phyloP scores from a whole-genome alignment of 2,329 filamentous ascomycete species.

The Pleurostoma richardsiae region DNA sequence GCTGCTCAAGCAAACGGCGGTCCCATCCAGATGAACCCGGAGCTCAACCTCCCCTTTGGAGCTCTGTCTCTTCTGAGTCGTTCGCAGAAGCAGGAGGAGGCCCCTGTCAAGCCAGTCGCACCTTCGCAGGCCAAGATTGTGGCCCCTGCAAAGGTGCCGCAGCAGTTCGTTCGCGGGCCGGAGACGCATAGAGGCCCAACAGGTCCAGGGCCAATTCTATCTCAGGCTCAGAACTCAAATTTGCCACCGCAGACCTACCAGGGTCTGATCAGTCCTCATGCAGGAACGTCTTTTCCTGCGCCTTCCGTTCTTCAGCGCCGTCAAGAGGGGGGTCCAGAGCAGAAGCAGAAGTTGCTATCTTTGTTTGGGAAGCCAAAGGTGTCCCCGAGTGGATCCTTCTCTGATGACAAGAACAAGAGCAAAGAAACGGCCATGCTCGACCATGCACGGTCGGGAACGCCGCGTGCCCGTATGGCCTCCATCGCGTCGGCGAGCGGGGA shows the following conservation, averaged over 20 bases:
- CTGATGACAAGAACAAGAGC: not conserved
- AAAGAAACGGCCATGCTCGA: not conserved
- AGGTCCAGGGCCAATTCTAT: not conserved
- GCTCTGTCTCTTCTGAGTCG: constrained; percentile 31
- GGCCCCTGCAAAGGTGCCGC: constrained; percentile 1
- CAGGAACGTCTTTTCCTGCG: constrained; percentile 18
- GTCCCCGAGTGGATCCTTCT: not conserved
- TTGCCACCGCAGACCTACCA: not conserved
- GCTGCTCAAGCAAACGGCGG: constrained; percentile 21
- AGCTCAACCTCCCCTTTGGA: constrained; percentile 31
- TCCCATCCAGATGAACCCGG: constrained; percentile 26
- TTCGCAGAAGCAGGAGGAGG: constrained; percentile 19
- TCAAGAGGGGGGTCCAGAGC: constrained; percentile 31
- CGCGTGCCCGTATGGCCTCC: constrained; percentile 35
- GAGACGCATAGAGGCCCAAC: too few species aligned
- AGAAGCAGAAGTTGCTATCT: constrained; percentile 48
- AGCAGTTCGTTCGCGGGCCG: not conserved
- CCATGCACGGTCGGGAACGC: constrained; percentile 13
- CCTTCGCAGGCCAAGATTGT: constrained; percentile 6
- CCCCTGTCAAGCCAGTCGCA: constrained; percentile 11
- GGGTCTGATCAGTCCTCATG: constrained; percentile 17
- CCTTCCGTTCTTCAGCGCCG: constrained; percentile 22
- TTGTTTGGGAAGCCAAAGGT: constrained; percentile 51
- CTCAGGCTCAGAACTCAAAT: not conserved
- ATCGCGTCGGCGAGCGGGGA: constrained; percentile 34